Percentiles rank a stretch among this genome's conserved stretches.
phyloP scores from a whole-genome alignment of 176 grass and related monocot species.

The Avena eriantha region DNA sequence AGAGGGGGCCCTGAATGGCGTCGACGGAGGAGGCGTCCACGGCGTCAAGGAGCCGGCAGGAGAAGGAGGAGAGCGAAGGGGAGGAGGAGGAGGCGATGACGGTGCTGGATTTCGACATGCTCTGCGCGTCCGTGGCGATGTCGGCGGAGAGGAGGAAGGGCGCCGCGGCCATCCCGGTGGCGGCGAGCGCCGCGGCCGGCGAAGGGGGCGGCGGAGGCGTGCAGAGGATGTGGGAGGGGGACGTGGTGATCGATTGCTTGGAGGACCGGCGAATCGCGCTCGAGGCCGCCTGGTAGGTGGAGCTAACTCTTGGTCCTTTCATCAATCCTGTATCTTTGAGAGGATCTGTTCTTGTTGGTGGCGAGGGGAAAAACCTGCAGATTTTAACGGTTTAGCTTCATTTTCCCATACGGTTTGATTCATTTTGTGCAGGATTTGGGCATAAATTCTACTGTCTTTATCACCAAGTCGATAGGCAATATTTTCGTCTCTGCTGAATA shows the following conservation, averaged over 20 bases:
- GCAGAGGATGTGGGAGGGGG: constrained; percentile 99
- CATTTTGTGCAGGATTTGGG: constrained; percentile 32
- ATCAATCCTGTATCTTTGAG: constrained; percentile 15
- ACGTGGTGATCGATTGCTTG: constrained; percentile 85
- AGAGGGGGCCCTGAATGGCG: background rate
- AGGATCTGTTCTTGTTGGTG: constrained; percentile 24
- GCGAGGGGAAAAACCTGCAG: background rate
- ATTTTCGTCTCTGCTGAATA: background rate
- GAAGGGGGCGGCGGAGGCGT: constrained; percentile 48
- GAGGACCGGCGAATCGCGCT: constrained; percentile 85
- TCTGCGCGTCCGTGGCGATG: constrained; percentile 87
- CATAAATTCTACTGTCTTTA: background rate
- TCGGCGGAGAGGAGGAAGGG: constrained; percentile 58
- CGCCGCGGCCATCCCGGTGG: too few relatives aligned
- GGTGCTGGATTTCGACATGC: constrained; percentile 97
- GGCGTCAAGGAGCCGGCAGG: constrained; percentile 18
- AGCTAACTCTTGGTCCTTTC: constrained; percentile 22
- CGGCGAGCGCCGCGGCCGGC: too few relatives aligned
- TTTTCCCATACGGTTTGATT: background rate
- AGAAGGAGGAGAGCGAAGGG: constrained; percentile 36
- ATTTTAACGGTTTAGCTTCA: background rate
- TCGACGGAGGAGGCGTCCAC: constrained; percentile 18
- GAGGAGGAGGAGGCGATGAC: constrained; percentile 43
- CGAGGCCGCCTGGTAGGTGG: constrained; percentile 86
- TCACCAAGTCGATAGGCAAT: background rate